Evolutionary conservation across 768 basidiomycete genomes (phyloP).

Genomic region (Tricholoma terreum): DNA sequence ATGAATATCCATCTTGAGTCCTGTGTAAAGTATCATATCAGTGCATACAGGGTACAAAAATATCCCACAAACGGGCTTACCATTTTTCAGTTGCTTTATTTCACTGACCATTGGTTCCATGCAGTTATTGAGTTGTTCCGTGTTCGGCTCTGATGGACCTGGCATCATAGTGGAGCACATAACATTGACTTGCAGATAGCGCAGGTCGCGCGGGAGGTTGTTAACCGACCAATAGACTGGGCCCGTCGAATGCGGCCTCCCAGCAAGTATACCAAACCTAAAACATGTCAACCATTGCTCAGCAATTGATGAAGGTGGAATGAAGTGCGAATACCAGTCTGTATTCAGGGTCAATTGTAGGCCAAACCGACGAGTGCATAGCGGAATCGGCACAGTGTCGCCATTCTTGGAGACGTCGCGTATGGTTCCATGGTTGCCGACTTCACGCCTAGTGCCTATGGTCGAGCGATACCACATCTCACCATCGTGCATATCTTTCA

Average conservation of each 20-base stretch:
- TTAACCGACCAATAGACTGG: slow-evolving; percentile 21
- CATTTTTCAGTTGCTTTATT: slow-evolving; percentile 17
- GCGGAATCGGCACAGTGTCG: neutral
- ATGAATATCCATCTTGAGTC: slow-evolving; percentile 24
- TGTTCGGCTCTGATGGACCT: slow-evolving; percentile 24
- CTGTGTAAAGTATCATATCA: no score
- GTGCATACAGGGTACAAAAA: no score
- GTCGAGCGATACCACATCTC: slow-evolving; percentile 1
- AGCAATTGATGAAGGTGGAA: neutral
- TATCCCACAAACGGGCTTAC: no score
- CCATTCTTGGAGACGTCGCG: neutral
- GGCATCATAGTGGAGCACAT: slow-evolving; percentile 19
- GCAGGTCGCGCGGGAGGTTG: slow-evolving; percentile 17
- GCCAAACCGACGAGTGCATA: slow-evolving; percentile 11
- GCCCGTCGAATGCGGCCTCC: slow-evolving; percentile 24
- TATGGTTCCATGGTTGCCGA: neutral
- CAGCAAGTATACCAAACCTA: slow-evolving; percentile 22
- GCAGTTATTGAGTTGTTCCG: slow-evolving; percentile 23
- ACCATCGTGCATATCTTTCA: neutral
- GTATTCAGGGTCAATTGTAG: slow-evolving; percentile 24
- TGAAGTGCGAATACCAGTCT: slow-evolving; percentile 19
- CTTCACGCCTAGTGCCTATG: neutral
- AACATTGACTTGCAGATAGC: slow-evolving; percentile 20
- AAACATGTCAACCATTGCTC: neutral
- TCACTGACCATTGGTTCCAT: slow-evolving; percentile 19